Percentiles rank a stretch among this genome's conserved stretches.
phyloP scores from a whole-genome alignment of 2,329 filamentous ascomycete species.

The Teratosphaeria destructans region DNA sequence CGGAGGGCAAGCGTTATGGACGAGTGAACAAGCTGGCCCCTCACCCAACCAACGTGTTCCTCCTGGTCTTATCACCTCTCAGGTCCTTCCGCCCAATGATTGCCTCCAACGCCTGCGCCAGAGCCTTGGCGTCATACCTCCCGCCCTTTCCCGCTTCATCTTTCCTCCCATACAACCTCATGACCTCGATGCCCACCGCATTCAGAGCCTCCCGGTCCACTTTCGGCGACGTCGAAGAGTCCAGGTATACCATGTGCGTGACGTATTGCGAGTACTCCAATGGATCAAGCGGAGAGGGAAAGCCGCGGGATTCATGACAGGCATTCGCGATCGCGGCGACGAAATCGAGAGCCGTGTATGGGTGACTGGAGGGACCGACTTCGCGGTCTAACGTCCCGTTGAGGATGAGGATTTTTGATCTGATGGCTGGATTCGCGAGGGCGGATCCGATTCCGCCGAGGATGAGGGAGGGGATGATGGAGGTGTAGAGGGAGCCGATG shows the following conservation, averaged over 20 bases:
- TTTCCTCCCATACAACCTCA: conserved; percentile 65
- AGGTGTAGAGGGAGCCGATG: conserved; percentile 90
- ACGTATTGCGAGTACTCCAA: conserved; percentile 58
- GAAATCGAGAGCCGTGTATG: conserved; percentile 71
- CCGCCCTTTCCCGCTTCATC: conserved; percentile 45
- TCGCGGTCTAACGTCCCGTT: conserved; percentile 81
- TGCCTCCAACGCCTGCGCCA: conserved; percentile 65
- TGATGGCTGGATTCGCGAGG: conserved; percentile 38
- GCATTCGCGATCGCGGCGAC: conserved; percentile 68
- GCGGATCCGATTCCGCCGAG: conserved; percentile 64
- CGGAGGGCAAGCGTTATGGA: too few species aligned
- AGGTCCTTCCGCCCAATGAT: conserved; percentile 60
- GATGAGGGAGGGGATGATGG: conserved; percentile 72
- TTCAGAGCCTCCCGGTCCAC: conserved; percentile 58
- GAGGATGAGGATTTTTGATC: conserved; percentile 70
- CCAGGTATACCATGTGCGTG: conserved; percentile 73
- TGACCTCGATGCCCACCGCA: conserved; percentile 62
- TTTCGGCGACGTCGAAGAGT: conserved; percentile 56
- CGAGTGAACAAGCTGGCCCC: too few species aligned
- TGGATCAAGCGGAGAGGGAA: conserved; percentile 23
- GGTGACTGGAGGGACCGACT: conserved; percentile 57
- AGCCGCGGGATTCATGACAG: conserved; percentile 52
- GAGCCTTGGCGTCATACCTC: conserved; percentile 64
- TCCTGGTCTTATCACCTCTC: conserved; percentile 40
- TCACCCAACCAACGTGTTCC: conserved; percentile 46